Base-by-base conservation (phyloP, 2,329 filamentous ascomycete genomes). In the Penicillium thymicola region DNA sequence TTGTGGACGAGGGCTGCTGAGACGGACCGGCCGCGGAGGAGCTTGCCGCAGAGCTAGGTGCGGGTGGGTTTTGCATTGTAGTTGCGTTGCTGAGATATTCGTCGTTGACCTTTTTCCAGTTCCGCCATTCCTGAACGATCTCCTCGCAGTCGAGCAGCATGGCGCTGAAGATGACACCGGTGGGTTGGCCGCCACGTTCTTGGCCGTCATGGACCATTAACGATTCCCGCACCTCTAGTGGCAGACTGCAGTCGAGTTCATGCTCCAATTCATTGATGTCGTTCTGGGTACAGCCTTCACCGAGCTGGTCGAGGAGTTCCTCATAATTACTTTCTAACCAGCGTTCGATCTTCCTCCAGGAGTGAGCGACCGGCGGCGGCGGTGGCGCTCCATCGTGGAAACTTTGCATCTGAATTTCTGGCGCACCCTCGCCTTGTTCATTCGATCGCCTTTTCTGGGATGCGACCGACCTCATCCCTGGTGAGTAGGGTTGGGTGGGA, bases 141-240 rank as follows among this genome's bases (percentile, higher is more conserved):
- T 99, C 94, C 75, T 99, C 94, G 70, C 94, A 97, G 74, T 99
- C 94, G 56, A 99, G 84, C 61, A 99, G 78, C 94, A 99, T 99
- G 72, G 86, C 89, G 58, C 92, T 85, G 67, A 99, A 97, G 59
- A 99, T 85, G 64, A 97, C 89, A 61, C 94, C 94, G 0, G 93
- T 97, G 0, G 94, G 94, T 55, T 83, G 82, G 61, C 94, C 94
- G 60, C 92, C 90, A 62, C 94, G 89, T 77, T 99, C 94, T 75
- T 99, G 94, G n/a, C 94, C 94, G 69, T 99, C 94, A 73, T 99
- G 94, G 51, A 91, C 75, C 78, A 89, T 86, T 67, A 97, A 78
- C 2, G 94, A 97, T 68, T 99, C 92, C 65, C 94, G 88, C 51
- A 99, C 86, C 69, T 99, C 94, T 75, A 93, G 86, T 16, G 94